These are phyloP conservation scores for Fusarium subtropicale DNA, from an alignment of 2,329 filamentous ascomycete species.

Conservation along the genomic window DNA sequence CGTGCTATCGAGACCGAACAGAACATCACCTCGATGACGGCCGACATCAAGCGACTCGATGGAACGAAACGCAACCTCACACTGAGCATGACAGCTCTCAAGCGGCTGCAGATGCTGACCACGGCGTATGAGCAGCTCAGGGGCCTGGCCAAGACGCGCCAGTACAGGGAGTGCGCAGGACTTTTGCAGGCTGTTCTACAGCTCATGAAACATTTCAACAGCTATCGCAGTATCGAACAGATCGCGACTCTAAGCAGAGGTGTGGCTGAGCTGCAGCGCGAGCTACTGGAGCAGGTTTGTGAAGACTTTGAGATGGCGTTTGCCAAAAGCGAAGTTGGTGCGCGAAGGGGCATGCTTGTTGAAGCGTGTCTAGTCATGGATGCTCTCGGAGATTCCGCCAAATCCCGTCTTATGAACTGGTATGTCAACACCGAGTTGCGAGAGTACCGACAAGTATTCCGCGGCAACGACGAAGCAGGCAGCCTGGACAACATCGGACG, in stretches of 20 bases:
- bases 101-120: slow-evolving; percentile 97
- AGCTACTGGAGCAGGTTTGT: slow-evolving; percentile 96
- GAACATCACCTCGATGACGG: slow-evolving; percentile 98
- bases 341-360: slow-evolving; percentile 75
- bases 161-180: slow-evolving; percentile 95
- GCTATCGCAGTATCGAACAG: slow-evolving; percentile 96
- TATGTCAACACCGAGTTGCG: slow-evolving; percentile 97
- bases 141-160: slow-evolving; percentile 82
- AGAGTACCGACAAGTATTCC: slow-evolving; percentile 95
- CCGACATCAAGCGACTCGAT: slow-evolving; percentile 97
- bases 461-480: slow-evolving; percentile 95
- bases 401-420: slow-evolving; percentile 87
- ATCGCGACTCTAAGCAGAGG: slow-evolving; percentile 93
- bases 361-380: slow-evolving; percentile 97
- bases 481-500: slow-evolving; percentile 96
- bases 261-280: slow-evolving; percentile 91
- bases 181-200: slow-evolving; percentile 94
- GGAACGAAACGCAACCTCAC: slow-evolving; percentile 97
- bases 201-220: slow-evolving; percentile 98
- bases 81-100: slow-evolving; percentile 96
- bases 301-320: slow-evolving; percentile 98
- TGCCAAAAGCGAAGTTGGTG: slow-evolving; percentile 83
- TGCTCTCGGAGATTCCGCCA: slow-evolving; percentile 88
- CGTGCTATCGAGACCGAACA: slow-evolving; percentile 93
- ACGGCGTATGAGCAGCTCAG: slow-evolving; percentile 98